Base-by-base conservation (phyloP, 2,329 filamentous ascomycete genomes). In the Fusarium abutilonis region DNA sequence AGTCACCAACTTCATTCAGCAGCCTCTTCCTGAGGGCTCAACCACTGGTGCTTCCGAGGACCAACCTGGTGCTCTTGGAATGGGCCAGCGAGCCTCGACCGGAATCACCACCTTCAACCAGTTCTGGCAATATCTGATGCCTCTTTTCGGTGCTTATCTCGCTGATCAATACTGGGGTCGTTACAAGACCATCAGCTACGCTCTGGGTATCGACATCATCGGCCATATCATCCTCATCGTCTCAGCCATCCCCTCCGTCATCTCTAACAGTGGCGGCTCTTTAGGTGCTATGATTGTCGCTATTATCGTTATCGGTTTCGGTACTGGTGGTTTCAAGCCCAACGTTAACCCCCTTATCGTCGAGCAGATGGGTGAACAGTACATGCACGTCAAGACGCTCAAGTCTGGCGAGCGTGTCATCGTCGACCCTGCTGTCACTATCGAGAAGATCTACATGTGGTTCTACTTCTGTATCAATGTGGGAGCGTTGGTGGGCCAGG, bases 401-500 rank as follows among this genome's bases (percentile, higher is more conserved):
- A 71, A 72, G 28, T 80, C 77, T 2, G 87, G 88, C 21, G 84
- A 89, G 72, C 82, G 83, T 10, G 86, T 89, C 36, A 85, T 90
- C 49, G 80, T 89, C 13, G 88, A 90, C 63, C 87, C 87, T 0
- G 82, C 83, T 42, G 80, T 86, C 31, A 90, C 88, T 0, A 77
- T 85, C 14, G 81, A 83, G 28, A 80, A 86, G 21, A 86, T 91
- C 48, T 91, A 87, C 72, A 82, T 86, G 67, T 89, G 86, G 74
- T 91, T 90, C 74, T 92, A 91, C 75, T 79, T 90, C 52, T 83
- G 88, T 74, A 89, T 91, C 77, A 92, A 92, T 70, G 75, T 89
- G 21, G 90, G 90, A 38, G 86, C 88, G 6, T 79, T 90, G 40
- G 63, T 82, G 34, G 87, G 84, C 10, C 86, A 88, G 73, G 80